Evolutionary conservation across 306 rosid species (phyloP).

Genomic region (Gastrolobium villosum): DNA sequence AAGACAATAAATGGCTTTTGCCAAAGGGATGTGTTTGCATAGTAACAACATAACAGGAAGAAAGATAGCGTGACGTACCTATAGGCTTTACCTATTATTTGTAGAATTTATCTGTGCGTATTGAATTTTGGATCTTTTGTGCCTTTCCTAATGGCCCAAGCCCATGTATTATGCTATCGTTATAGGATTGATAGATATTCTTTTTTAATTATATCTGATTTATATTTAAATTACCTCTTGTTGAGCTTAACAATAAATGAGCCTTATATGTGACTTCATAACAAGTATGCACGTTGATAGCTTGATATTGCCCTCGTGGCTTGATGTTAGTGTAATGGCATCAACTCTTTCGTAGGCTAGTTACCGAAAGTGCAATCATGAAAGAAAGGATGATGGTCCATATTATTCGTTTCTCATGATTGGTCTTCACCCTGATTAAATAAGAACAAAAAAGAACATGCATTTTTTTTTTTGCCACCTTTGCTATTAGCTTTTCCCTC

Average conservation of each 20-base stretch:
- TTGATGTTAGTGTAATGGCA: constrained; percentile 26
- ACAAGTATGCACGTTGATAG: constrained; percentile 25
- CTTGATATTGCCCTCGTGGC: constrained; percentile 17
- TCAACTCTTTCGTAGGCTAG: constrained; percentile 37
- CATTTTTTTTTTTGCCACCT: not conserved
- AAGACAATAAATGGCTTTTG: too few species aligned
- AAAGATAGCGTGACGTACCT: not conserved
- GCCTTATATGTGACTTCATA: too few species aligned
- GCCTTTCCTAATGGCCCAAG: not conserved
- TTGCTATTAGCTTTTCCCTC: not conserved
- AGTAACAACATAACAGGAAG: not conserved
- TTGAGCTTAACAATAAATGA: too few species aligned
- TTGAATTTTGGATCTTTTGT: too few species aligned
- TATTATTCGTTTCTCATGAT: not conserved
- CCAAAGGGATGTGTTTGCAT: too few species aligned
- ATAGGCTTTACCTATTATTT: too few species aligned
- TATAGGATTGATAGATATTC: too few species aligned
- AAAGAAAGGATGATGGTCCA: constrained; percentile 20
- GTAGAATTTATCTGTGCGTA: too few species aligned
- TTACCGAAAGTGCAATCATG: constrained; percentile 31
- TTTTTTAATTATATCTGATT: too few species aligned
- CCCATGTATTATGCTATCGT: not conserved
- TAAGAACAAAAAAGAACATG: not conserved
- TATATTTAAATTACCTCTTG: too few species aligned
- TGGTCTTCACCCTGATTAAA: not conserved